Evolutionary conservation across 148 eudicot species (phyloP), one percentile per base, ranked within the genome.

Genomic region (Rhododendron ferrugineum): DNA sequence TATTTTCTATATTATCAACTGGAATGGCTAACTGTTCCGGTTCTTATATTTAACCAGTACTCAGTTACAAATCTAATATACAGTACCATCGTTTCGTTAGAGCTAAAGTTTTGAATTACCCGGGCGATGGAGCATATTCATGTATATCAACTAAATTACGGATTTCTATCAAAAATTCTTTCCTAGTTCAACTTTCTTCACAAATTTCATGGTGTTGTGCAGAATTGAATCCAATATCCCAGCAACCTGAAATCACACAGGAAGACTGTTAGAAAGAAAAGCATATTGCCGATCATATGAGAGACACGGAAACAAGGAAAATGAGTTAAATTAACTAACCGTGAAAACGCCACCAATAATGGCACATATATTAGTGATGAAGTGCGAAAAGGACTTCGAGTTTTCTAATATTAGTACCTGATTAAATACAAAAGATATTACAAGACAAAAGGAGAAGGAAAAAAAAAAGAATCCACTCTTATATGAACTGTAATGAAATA

Each of bases 311-410:
- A 15, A 54, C 18, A 56, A 20, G 46, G 74, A 54, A 37, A 72
- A 50, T 4, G 42, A 34, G 44, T 34, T 73, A 18, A 64, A 68
- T 44, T 20, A 8, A 88, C 96, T 42, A n/a, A 96, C 99, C 94
- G 99, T 96, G 92, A 96, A 96, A 86, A 96, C 93, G 68, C 99
- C 99, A 37, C 99, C 98, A 68, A 94, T 94, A 80, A 96, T 96
- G 82, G 99, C 98, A 87, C 99, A 96, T 46, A 95, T 89, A 82
- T 92, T 96, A 6, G 98, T 96, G 64, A 96, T 86, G 90, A 96
- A 96, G 88, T 96, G 99, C 2, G 95, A 91, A 88, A 96, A 96
- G 73, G 98, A 92, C 89, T 91, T 93, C 20, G 91, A 83, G 77
- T 91, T 85, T 87, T 95, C 96, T 34, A 93, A 91, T 70, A 96